Conservation (phyloP, 192 early-diverging fungal species). For the Backusella macrospora region DNA sequence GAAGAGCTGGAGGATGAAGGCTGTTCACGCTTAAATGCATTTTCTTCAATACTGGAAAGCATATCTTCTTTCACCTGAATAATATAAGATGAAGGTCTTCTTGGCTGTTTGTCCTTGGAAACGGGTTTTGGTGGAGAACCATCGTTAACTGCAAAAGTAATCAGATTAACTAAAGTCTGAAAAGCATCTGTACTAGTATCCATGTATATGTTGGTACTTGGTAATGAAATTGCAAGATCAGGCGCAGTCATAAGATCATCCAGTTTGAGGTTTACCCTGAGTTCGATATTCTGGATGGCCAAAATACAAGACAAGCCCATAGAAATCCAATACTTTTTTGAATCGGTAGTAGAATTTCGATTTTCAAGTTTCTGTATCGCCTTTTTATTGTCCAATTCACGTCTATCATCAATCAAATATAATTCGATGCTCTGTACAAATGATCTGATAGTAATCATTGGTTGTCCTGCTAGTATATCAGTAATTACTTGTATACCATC, state of each 20-base stretch:
- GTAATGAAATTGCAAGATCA: slow-evolving; percentile 3
- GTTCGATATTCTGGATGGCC: slow-evolving; percentile 15
- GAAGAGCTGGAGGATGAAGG: not conserved
- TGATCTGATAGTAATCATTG: slow-evolving; percentile 55
- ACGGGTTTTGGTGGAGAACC: slow-evolving; percentile 2
- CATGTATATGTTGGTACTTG: slow-evolving; percentile 49
- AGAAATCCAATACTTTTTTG: slow-evolving; percentile 28
- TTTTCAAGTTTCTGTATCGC: slow-evolving; percentile 37
- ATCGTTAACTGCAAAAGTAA: slow-evolving; percentile 45
- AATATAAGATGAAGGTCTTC: not conserved
- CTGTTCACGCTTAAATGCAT: slow-evolving; percentile 44
- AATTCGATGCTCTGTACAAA: slow-evolving; percentile 54
- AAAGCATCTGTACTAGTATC: slow-evolving; percentile 70
- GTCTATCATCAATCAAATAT: slow-evolving; percentile 52
- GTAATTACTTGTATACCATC: slow-evolving; percentile 68
- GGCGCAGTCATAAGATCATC: slow-evolving; percentile 11
- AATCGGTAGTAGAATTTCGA: slow-evolving; percentile 18
- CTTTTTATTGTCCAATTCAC: slow-evolving; percentile 25
- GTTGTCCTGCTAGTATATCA: slow-evolving; percentile 63
- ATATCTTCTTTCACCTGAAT: slow-evolving; percentile 21
- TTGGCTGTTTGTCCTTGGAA: not conserved
- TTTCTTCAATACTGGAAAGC: slow-evolving; percentile 55
- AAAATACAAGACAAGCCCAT: slow-evolving; percentile 21
- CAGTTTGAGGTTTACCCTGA: slow-evolving; percentile 25
- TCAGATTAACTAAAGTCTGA: slow-evolving; percentile 54